A percentile compares a stretch with the other conserved stretches of the same genome.
Conservation (phyloP, 2,329 filamentous ascomycete species). For the Dactylellina leptospora region DNA sequence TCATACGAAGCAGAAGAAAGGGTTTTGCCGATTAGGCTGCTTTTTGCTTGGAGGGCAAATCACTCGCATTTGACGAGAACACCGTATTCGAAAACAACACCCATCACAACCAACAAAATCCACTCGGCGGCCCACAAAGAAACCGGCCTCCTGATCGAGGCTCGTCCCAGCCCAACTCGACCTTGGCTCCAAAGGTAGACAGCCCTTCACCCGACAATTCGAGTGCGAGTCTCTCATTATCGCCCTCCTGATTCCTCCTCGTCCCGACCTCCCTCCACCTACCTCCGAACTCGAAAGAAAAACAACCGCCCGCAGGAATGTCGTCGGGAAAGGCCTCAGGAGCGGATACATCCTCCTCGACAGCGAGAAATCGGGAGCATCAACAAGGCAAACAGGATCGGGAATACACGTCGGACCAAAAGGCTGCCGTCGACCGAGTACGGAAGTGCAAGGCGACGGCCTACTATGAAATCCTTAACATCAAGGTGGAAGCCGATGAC, state of each 20-base stretch:
- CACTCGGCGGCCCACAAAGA: conserved; percentile 16
- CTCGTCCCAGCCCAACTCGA: neutral
- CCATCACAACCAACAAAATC: conserved; percentile 16
- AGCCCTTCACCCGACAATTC: neutral
- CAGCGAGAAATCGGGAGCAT: conserved; percentile 67
- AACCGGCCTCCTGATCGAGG: conserved; percentile 17
- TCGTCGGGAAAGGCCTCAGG: conserved; percentile 48
- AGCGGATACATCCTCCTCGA: conserved; percentile 44
- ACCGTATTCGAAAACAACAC: conserved; percentile 27
- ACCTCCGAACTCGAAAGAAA: neutral
- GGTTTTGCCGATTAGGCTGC: conserved; percentile 21
- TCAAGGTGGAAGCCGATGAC: conserved; percentile 75
- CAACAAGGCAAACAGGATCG: conserved; percentile 79
- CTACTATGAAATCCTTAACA: conserved; percentile 92
- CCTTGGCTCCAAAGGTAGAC: neutral
- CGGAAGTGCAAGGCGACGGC: conserved; percentile 82
- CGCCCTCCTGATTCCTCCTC: neutral
- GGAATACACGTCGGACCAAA: conserved; percentile 87
- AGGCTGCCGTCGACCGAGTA: conserved; percentile 88
- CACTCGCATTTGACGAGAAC: neutral
- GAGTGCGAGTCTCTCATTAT: neutral
- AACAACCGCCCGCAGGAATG: neutral
- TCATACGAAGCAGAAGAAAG: neutral
- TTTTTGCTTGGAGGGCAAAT: conserved; percentile 4
- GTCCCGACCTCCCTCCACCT: neutral